Conservation (phyloP, 257 asterid species). For the Ilex aquifolium region DNA sequence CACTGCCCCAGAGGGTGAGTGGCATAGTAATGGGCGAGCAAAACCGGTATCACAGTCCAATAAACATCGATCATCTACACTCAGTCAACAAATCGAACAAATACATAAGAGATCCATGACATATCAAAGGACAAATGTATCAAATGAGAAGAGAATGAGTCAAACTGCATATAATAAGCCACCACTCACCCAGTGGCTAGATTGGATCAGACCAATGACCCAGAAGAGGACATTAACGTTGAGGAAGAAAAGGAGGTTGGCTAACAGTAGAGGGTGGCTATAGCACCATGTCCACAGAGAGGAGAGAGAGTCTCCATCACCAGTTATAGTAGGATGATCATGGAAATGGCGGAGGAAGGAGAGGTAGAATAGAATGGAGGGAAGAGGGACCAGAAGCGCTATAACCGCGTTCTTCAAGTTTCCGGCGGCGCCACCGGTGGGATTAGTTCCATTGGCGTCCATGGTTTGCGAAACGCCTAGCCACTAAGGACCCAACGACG, state of each 20-base stretch:
- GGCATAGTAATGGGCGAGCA: slow-evolving; percentile 61
- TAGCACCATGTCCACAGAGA: slow-evolving; percentile 71
- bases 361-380: slow-evolving; percentile 67
- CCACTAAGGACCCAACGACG: not conserved
- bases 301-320: slow-evolving; percentile 16
- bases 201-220: slow-evolving; percentile 62
- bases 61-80: slow-evolving; percentile 87
- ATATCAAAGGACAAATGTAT: not conserved
- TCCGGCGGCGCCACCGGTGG: not conserved
- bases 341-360: slow-evolving; percentile 55
- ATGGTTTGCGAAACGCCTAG: not conserved
- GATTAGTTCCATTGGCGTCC: not conserved
- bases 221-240: slow-evolving; percentile 78
- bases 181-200: slow-evolving; percentile 78
- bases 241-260: slow-evolving; percentile 67
- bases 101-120: not conserved
- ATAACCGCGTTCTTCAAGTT: slow-evolving; percentile 52
- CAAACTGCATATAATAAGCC: not conserved
- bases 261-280: slow-evolving; percentile 62
- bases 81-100: slow-evolving; percentile 4
- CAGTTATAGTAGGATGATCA: slow-evolving; percentile 10
- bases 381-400: slow-evolving; percentile 65
- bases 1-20: slow-evolving; percentile 50
- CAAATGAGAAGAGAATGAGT: not conserved
- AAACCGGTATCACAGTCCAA: slow-evolving; percentile 86